Conservation (phyloP, 176 grass and related monocot genomes). For the Themeda triandra region DNA sequence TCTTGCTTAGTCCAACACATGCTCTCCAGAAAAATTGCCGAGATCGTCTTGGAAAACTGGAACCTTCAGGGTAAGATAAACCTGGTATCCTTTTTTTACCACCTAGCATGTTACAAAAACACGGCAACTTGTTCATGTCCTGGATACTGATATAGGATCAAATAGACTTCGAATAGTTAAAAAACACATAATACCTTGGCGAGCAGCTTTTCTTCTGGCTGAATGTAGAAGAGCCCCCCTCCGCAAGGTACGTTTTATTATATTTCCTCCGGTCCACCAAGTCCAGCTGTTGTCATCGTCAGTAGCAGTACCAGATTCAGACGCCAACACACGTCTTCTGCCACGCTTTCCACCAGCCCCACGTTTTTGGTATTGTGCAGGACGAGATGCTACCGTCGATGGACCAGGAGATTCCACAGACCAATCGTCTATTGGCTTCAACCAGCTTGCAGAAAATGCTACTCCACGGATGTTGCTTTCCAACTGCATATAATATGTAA, state of each 20-base stretch:
- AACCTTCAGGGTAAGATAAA: conserved; percentile 74
- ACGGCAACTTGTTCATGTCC: conserved; percentile 10
- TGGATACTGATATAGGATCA: conserved; percentile 1
- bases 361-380: conserved; percentile 65
- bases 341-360: conserved; percentile 58
- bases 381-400: conserved; percentile 50
- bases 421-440: conserved; percentile 72
- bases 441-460: conserved; percentile 78
- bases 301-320: conserved; percentile 44
- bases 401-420: conserved; percentile 47
- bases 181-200: conserved; percentile 68
- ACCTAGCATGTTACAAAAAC: conserved; percentile 43
- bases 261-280: conserved; percentile 79
- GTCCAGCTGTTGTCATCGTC: conserved; percentile 76
- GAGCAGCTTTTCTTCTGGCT: conserved; percentile 71
- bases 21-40: conserved; percentile 83
- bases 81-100: conserved; percentile 69
- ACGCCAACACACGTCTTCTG: conserved; percentile 51
- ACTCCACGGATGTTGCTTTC: conserved; percentile 85
- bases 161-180: conserved; percentile 27
- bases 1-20: conserved; percentile 73
- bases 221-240: conserved; percentile 52
- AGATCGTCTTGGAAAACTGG: conserved; percentile 71
- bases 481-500: conserved; percentile 58
- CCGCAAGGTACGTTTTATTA: conserved; percentile 73